phyloP scores from a whole-genome alignment of 352 stramenopile genomes.

The Phytophthora aleatoria region DNA sequence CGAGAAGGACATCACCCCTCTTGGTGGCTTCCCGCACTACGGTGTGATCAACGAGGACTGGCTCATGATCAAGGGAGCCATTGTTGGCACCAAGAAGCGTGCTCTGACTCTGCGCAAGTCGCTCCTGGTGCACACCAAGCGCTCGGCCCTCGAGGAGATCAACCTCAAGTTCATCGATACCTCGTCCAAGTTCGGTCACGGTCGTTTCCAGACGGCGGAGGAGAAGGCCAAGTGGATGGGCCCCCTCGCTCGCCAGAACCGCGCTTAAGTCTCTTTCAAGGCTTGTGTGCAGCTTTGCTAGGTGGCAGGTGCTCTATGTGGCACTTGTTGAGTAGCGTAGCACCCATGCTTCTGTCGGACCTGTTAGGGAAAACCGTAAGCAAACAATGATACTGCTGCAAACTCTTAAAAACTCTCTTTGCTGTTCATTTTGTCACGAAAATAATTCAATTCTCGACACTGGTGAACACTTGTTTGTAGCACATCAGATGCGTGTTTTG shows the following conservation, averaged over 20 bases:
- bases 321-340: slow-evolving; percentile 31
- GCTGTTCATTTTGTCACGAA: not conserved
- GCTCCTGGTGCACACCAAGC: slow-evolving; percentile 96
- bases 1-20: slow-evolving; percentile 99
- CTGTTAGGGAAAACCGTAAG: slow-evolving; percentile 25
- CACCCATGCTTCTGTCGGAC: slow-evolving; percentile 21
- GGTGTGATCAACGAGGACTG: slow-evolving; percentile 99
- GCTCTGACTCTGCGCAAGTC: slow-evolving; percentile 98
- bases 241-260: slow-evolving; percentile 93
- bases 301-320: slow-evolving; percentile 14
- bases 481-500: slow-evolving; percentile 5
- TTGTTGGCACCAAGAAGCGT: slow-evolving; percentile 99
- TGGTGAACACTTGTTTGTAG: slow-evolving; percentile 18
- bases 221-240: slow-evolving; percentile 99
- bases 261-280: slow-evolving; percentile 64
- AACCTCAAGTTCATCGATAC: slow-evolving; percentile 96
- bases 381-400: slow-evolving; percentile 51
- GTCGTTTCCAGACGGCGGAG: slow-evolving; percentile 99
- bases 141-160: slow-evolving; percentile 97
- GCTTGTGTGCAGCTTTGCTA: slow-evolving; percentile 26
- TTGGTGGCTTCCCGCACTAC: slow-evolving; percentile 99
- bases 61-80: slow-evolving; percentile 99
- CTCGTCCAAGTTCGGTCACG: slow-evolving; percentile 99
- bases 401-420: slow-evolving; percentile 25
- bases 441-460: not conserved